Evolutionary conservation across 306 rosid genomes (phyloP), one percentile per base, ranked within the genome.

Genomic region (Urtica urens): DNA sequence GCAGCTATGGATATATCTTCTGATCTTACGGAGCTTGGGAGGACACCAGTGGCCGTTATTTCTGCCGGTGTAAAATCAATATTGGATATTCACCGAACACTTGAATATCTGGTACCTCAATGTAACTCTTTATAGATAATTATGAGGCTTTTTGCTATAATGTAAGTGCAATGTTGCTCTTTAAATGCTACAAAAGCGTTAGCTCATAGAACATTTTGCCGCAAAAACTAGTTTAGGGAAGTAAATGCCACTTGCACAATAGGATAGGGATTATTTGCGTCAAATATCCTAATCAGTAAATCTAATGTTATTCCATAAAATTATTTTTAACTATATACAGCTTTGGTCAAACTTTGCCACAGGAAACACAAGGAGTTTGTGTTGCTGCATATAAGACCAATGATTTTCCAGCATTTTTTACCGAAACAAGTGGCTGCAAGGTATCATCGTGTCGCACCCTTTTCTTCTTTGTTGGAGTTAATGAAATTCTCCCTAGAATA

Each of bases 11-110:
- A 88, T 64, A 63, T 83, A 68, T 88, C 97, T 47, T 88, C 95
- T 38, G 97, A 88, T 70, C 94, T 88, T 50, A 84, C 86, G 12
- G 95, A 84, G 81, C 93, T 88, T 49, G 95, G 93, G 59, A 83
- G 82, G 75, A 88, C 97, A 39, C 93, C 95, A 2, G 78, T 88
- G 21, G 76, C 95, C 44, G 96, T 88, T 67, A 71, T 88, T 64
- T 81, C 90, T 58, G 96, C 96, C 44, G 96, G 95, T 55, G 82
- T 83, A 51, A 88, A 88, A 74, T 88, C 97, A 45, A 88, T 88
- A 65, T 61, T 88, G 47, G 97, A 88, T 67, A 81, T 88, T 51
- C 90, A 86, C 24, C 67, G 86, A 69, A 88, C 97, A 31, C 93
- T 88, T 34, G 95, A 88, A 49, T 83, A 83, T 72, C 72, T 88